Evolutionary conservation across 2,329 filamentous ascomycete genomes (phyloP).

Genomic region (Myriosclerotinia scirpicola): DNA sequence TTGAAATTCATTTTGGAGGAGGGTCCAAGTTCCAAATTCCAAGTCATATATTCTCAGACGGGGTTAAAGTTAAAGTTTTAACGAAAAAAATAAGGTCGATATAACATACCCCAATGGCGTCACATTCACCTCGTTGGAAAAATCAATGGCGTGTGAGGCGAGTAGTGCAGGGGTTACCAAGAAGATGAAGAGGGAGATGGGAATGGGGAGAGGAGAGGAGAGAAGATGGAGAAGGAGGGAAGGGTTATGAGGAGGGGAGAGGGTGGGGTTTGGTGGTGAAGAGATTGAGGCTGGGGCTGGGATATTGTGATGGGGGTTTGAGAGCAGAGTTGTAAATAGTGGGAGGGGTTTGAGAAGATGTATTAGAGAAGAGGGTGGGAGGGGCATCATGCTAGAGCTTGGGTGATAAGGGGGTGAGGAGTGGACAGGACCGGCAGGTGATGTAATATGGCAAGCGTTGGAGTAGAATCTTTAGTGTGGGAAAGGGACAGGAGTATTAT

Average conservation of each 20-base stretch:
- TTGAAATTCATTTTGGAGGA: background rate
- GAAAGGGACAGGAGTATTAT: too few relatives aligned
- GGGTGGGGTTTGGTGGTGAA: constrained; percentile 25
- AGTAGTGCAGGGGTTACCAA: constrained; percentile 4
- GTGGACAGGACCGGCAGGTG: too few relatives aligned
- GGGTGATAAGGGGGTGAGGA: too few relatives aligned
- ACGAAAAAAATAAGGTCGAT: background rate
- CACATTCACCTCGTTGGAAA: background rate
- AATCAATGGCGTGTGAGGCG: constrained; percentile 17
- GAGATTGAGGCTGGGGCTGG: background rate
- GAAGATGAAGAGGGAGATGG: too few relatives aligned
- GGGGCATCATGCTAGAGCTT: too few relatives aligned
- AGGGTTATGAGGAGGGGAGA: background rate
- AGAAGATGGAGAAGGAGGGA: background rate
- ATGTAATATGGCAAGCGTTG: too few relatives aligned
- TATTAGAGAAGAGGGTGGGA: too few relatives aligned
- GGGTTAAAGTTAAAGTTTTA: background rate
- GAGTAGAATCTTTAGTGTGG: too few relatives aligned
- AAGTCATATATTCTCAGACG: background rate
- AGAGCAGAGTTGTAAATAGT: background rate
- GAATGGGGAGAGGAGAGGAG: background rate
- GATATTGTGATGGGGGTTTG: background rate
- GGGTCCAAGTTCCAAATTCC: background rate
- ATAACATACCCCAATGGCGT: constrained; percentile 1
- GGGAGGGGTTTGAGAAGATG: background rate